phyloP scores from a whole-genome alignment of 176 grass and related monocot species.

The sorghum (Sorghum bicolor) region Sorghum_bicolor_NCBIv3 NC_012873.2:61460501-61461000 shows the following conservation, averaged over 20 bases:
- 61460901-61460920: slow-evolving; percentile 28
- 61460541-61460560: slow-evolving; percentile 96
- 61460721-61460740: slow-evolving; percentile 40
- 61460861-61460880: slow-evolving; percentile 99
- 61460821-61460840: slow-evolving; percentile 97
- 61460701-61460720: slow-evolving; percentile 99
- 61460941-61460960: slow-evolving; percentile 36
- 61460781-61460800: neutral
- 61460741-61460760: slow-evolving; percentile 11
- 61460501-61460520: slow-evolving; percentile 87
- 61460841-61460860: slow-evolving; percentile 96
- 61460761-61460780: slow-evolving; percentile 7
- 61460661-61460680: slow-evolving; percentile 93
- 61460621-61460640: neutral
- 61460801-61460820: slow-evolving; percentile 70
- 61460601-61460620: slow-evolving; percentile 3
- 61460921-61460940: slow-evolving; percentile 18
- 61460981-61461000: slow-evolving; percentile 48
- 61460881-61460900: slow-evolving; percentile 98
- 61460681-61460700: slow-evolving; percentile 96
- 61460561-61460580: slow-evolving; percentile 96
- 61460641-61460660: slow-evolving; percentile 82
- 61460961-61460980: neutral
- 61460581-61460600: slow-evolving; percentile 25
- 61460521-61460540: slow-evolving; percentile 97